Base-by-base conservation (phyloP, 805 yeast species). In the Myxozyma sirexii region DNA sequence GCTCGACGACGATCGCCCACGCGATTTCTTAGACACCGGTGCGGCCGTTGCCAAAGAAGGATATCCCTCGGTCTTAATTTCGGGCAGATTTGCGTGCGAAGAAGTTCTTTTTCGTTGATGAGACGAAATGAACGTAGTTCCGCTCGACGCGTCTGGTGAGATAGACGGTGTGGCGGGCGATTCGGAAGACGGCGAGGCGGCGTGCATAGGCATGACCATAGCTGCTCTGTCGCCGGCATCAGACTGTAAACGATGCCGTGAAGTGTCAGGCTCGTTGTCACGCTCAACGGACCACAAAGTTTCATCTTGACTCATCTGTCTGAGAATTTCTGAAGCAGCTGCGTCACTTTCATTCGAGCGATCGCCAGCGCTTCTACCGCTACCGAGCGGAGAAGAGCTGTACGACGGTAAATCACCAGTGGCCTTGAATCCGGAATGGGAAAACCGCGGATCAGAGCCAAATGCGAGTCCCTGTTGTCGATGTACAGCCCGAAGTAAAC, bases 381-480 rank as follows among this genome's bases (percentile, higher is more conserved):
- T n/a, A n/a, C n/a, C n/a, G n/a, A n/a, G 19, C 15, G 27, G 2
- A 4, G 26, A 29, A 12, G 54, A 21, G 10, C 29, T 43, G 33
- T 8, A 23, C 13, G 42, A 21, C 29, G 45, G 33, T 8, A 31
- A 6, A 5, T 13, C 35, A 8, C 23, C 17, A 12, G 21, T 6
- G 2, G 35, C 35, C 8, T 37, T 54, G 42, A 62, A 62, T 6
- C 65, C 64, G 13, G 57, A 19, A 4, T 29, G 52, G 19, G 54
- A 47, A 41, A 62, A 62, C 17, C 58, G 44, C 23, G 66, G 63
- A 26, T 62, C 66, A 4, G 66, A 60, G 6, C 66, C 66, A 33
- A 50, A 62, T 7, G 64, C 64, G 13, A 62, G 54, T 15, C 61
- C 64, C 29, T 59, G 63, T 26, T 51, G 58, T 8, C 66, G 27